Evolutionary conservation across 345 rosid species (phyloP).

Genomic region (Lepidium aucheri): DNA sequence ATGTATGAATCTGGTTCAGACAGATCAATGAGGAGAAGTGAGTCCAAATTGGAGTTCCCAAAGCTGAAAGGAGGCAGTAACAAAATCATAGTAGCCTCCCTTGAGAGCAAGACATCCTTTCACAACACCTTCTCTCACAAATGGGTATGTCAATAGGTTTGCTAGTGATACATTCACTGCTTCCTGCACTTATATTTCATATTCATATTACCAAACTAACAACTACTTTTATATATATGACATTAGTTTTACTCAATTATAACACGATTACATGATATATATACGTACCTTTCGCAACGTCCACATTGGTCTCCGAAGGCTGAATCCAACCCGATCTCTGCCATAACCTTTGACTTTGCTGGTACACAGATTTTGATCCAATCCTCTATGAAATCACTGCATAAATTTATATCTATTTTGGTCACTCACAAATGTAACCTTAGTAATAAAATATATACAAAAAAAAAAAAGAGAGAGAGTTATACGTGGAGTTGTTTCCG

Average conservation of each 20-base stretch:
- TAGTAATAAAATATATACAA: too few species aligned
- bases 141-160: slow-evolving; percentile 71
- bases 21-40: slow-evolving; percentile 50
- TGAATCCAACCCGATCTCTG: slow-evolving; percentile 29
- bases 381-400: slow-evolving; percentile 83
- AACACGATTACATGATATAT: background rate
- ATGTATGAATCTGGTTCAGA: slow-evolving; percentile 42
- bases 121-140: slow-evolving; percentile 54
- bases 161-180: slow-evolving; percentile 81
- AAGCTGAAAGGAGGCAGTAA: slow-evolving; percentile 53
- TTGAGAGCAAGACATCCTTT: slow-evolving; percentile 43
- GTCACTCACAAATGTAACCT: too few species aligned
- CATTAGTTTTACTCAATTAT: too few species aligned
- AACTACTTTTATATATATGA: too few species aligned
- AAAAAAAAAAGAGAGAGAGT: too few species aligned
- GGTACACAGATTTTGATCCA: slow-evolving; percentile 84
- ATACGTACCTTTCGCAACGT: slow-evolving; percentile 65
- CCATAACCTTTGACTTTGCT: slow-evolving; percentile 64
- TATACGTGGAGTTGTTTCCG: slow-evolving; percentile 67
- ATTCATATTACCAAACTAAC: background rate
- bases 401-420: too few species aligned
- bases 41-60: slow-evolving; percentile 69
- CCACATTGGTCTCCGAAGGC: slow-evolving; percentile 60
- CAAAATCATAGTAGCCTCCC: slow-evolving; percentile 73
- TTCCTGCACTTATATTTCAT: slow-evolving; percentile 36